A percentile compares a stretch with the other conserved stretches of the same genome.
phyloP scores from a whole-genome alignment of 768 basidiomycete genomes.

The Gymnopilus dilepis region DNA sequence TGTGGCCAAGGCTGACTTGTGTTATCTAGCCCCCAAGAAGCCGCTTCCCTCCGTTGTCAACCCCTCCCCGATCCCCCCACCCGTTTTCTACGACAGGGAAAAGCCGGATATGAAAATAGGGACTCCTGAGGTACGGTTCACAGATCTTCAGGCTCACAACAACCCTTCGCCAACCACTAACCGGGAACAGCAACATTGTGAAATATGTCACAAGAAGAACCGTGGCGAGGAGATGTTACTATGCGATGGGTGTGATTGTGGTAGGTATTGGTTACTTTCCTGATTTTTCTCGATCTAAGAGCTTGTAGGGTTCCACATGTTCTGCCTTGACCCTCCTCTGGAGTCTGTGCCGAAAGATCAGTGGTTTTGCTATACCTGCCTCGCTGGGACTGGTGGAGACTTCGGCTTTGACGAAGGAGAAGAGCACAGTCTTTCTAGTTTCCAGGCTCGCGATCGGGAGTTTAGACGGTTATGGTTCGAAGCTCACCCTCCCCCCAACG shows the following conservation, averaged over 20 bases:
- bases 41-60: slow-evolving; percentile 28
- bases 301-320: slow-evolving; percentile 88
- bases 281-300: slow-evolving; percentile 14
- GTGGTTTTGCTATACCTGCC: slow-evolving; percentile 95
- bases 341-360: slow-evolving; percentile 86
- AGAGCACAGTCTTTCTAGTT: slow-evolving; percentile 90
- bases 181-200: slow-evolving; percentile 76
- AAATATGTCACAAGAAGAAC: slow-evolving; percentile 90
- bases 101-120: slow-evolving; percentile 48
- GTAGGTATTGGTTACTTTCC: slow-evolving; percentile 30
- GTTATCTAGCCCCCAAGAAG: slow-evolving; percentile 41
- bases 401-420: slow-evolving; percentile 99
- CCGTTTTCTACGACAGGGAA: slow-evolving; percentile 53
- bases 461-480: slow-evolving; percentile 92
- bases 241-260: slow-evolving; percentile 52
- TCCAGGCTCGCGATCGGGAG: slow-evolving; percentile 88
- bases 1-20: slow-evolving; percentile 14
- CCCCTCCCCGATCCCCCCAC: slow-evolving; percentile 45
- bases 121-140: slow-evolving; percentile 56
- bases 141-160: slow-evolving; percentile 34
- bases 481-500: slow-evolving; percentile 63
- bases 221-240: slow-evolving; percentile 91
- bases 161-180: slow-evolving; percentile 31
- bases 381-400: slow-evolving; percentile 91
- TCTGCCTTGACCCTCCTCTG: slow-evolving; percentile 93